Conservation (phyloP, 495 filamentous ascomycete species). For the Tuber brumale region DNA sequence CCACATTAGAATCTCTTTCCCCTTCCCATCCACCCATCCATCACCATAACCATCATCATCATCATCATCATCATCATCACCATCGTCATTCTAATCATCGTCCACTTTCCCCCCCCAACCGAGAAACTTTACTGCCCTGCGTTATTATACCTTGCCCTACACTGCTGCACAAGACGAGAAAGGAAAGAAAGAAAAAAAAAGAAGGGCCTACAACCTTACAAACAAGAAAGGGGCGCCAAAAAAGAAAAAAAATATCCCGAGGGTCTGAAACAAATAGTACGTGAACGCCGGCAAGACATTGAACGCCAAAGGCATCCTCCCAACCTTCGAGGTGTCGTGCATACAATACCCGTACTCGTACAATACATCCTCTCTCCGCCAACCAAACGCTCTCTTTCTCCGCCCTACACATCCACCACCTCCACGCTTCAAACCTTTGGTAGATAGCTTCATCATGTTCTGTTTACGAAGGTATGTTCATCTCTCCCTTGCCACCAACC, state of each 20-base stretch:
- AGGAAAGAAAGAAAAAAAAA: neutral
- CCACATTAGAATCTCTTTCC: neutral
- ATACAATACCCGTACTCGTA: no score
- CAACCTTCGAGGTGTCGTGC: neutral
- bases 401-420: neutral
- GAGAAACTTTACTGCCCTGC: neutral
- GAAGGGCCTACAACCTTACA: neutral
- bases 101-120: neutral
- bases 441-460: slow-evolving; percentile 55
- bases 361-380: slow-evolving; percentile 1
- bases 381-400: neutral
- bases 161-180: neutral
- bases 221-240: neutral
- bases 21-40: neutral
- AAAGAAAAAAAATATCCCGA: neutral
- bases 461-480: slow-evolving; percentile 66
- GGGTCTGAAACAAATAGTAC: neutral
- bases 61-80: neutral
- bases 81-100: neutral
- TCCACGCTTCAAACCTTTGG: slow-evolving; percentile 9
- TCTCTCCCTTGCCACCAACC: slow-evolving; percentile 11
- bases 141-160: neutral
- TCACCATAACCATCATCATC: neutral
- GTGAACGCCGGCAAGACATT: neutral
- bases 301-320: neutral